phyloP scores from a whole-genome alignment of 129 eudicot genomes.

The Artemisia tridentata region DNA sequence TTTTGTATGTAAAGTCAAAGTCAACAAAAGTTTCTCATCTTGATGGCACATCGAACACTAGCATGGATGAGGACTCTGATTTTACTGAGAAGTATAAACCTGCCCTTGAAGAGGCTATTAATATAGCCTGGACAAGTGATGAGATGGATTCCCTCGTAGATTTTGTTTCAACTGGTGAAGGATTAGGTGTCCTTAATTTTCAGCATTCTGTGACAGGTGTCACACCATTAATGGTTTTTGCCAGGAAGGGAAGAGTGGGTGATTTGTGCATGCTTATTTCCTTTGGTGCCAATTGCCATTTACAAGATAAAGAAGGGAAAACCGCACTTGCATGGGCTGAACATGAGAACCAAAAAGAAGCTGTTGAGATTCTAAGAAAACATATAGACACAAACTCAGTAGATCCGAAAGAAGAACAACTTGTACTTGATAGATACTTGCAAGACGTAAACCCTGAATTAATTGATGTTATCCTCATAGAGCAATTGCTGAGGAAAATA shows the following conservation, averaged over 20 bases:
- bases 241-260: slow-evolving; percentile 75
- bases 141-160: slow-evolving; percentile 75
- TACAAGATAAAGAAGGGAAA: slow-evolving; percentile 58
- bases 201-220: slow-evolving; percentile 77
- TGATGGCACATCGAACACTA: slow-evolving; percentile 32
- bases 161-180: slow-evolving; percentile 53
- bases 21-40: slow-evolving; percentile 45
- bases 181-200: slow-evolving; percentile 43
- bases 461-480: slow-evolving; percentile 75
- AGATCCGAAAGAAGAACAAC: slow-evolving; percentile 54
- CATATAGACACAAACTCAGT: slow-evolving; percentile 36
- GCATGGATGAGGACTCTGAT: slow-evolving; percentile 27
- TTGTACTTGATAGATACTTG: slow-evolving; percentile 63
- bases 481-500: slow-evolving; percentile 66
- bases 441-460: slow-evolving; percentile 59
- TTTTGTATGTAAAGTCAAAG: slow-evolving; percentile 53
- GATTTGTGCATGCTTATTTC: slow-evolving; percentile 89
- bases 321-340: slow-evolving; percentile 84
- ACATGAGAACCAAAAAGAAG: slow-evolving; percentile 62
- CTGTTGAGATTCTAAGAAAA: slow-evolving; percentile 56
- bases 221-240: slow-evolving; percentile 90
- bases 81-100: slow-evolving; percentile 51
- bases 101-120: slow-evolving; percentile 82
- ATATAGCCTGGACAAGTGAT: slow-evolving; percentile 61
- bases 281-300: slow-evolving; percentile 66